Evolutionary conservation across 768 basidiomycete species (phyloP).

Genomic region (Hericium erinaceus): DNA sequence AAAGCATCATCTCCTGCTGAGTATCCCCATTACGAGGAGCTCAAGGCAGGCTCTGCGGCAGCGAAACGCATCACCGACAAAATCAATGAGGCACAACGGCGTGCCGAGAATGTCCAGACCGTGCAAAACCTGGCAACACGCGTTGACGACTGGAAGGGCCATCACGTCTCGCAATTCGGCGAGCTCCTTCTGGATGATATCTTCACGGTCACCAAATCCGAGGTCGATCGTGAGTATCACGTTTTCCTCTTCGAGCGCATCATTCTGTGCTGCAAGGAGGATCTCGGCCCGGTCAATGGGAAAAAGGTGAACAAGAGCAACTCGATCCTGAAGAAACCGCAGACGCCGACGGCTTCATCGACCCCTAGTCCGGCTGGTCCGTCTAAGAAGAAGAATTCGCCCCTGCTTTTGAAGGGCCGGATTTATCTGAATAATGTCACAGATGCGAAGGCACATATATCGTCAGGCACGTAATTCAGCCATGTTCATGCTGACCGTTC

Average conservation of each 20-base stretch:
- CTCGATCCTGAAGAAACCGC: slow-evolving; percentile 82
- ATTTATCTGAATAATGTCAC: slow-evolving; percentile 97
- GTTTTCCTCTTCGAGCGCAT: slow-evolving; percentile 99
- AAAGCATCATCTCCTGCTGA: slow-evolving; percentile 56
- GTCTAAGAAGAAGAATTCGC: slow-evolving; percentile 66
- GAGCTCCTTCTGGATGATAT: slow-evolving; percentile 90
- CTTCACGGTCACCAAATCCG: slow-evolving; percentile 92
- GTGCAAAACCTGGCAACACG: slow-evolving; percentile 78
- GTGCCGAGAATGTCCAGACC: slow-evolving; percentile 85
- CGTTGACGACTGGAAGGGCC: slow-evolving; percentile 99
- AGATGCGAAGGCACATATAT: slow-evolving; percentile 45
- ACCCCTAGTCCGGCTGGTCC: slow-evolving; percentile 45
- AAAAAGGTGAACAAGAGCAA: slow-evolving; percentile 77
- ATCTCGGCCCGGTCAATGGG: slow-evolving; percentile 42
- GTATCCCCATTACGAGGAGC: slow-evolving; percentile 69
- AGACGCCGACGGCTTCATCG: slow-evolving; percentile 34
- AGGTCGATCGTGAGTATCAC: slow-evolving; percentile 95
- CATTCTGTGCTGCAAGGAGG: slow-evolving; percentile 97
- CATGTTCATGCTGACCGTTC: slow-evolving; percentile 1
- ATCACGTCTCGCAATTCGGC: slow-evolving; percentile 90
- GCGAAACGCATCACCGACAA: slow-evolving; percentile 90
- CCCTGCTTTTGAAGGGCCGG: slow-evolving; percentile 85
- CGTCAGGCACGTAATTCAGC: slow-evolving; percentile 41
- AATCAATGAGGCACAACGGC: slow-evolving; percentile 92
- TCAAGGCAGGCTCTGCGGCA: slow-evolving; percentile 75